A percentile compares a stretch with the other conserved stretches of the same genome.
Evolutionary conservation across 305 asterid species (phyloP).

Genomic region (Fraxinus dipetala): DNA sequence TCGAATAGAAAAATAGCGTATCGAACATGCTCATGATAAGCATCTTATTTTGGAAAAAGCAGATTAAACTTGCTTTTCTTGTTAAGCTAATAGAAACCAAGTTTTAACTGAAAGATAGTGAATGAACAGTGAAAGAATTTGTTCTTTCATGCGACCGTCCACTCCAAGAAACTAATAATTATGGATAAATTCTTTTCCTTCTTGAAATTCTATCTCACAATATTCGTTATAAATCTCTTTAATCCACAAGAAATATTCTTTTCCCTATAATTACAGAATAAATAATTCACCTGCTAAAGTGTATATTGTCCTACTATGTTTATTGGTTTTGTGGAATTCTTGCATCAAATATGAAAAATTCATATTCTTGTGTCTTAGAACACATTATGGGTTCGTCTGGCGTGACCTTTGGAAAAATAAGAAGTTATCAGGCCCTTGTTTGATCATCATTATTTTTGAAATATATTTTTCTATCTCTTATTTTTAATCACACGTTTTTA

Average conservation of each 20-base stretch:
- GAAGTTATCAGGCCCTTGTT: too few relatives aligned
- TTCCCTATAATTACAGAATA: conserved; percentile 8
- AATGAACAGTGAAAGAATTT: conserved; percentile 29
- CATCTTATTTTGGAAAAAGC: conserved; percentile 3
- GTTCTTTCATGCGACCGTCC: conserved; percentile 31
- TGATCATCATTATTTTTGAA: too few relatives aligned
- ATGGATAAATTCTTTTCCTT: conserved; percentile 39
- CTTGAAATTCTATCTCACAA: background rate
- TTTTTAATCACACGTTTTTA: too few relatives aligned
- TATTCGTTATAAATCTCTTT: conserved; percentile 14
- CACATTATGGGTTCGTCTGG: background rate
- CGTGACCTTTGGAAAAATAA: too few relatives aligned
- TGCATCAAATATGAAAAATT: conserved; percentile 23
- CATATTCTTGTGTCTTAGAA: conserved; percentile 20
- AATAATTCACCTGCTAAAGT: background rate
- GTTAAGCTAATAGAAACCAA: conserved; percentile 13
- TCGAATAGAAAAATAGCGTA: background rate
- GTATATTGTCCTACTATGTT: background rate
- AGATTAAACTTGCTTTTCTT: conserved; percentile 4
- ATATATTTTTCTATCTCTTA: too few relatives aligned
- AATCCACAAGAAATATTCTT: conserved; percentile 1
- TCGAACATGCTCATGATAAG: background rate
- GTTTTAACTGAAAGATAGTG: background rate
- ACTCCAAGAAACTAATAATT: conserved; percentile 26
- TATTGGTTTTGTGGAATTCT: background rate